Conservation (phyloP, 805 yeast genomes). For the Metschnikowia matae region DNA sequence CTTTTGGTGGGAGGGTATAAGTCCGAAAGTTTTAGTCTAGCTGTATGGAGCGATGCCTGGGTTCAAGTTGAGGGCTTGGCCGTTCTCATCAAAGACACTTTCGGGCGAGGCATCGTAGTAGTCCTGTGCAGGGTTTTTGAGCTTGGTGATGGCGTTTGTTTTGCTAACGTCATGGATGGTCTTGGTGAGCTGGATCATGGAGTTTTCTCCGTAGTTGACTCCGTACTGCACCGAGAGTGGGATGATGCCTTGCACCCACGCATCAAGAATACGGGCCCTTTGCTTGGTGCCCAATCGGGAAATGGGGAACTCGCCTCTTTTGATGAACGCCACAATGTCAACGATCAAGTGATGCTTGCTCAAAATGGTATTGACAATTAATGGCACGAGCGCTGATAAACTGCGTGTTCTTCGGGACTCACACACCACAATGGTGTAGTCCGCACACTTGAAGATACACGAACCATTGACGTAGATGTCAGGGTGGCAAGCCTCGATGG, state of each 20-base stretch:
- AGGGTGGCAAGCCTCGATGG: constrained; percentile 45
- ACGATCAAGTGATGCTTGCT: constrained; percentile 77
- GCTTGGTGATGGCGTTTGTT: constrained; percentile 37
- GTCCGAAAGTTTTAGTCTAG: not conserved
- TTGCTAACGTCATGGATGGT: constrained; percentile 46
- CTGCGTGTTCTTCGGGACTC: constrained; percentile 52
- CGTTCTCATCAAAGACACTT: constrained; percentile 31
- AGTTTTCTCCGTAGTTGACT: constrained; percentile 64
- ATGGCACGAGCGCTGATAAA: constrained; percentile 74
- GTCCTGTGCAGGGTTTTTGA: constrained; percentile 40
- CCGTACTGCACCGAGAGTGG: constrained; percentile 42
- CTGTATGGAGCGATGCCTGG: constrained; percentile 9
- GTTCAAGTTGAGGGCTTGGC: constrained; percentile 31
- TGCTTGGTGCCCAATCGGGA: constrained; percentile 75
- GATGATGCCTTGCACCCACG: constrained; percentile 45
- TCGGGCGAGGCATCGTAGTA: constrained; percentile 31
- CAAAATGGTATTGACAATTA: constrained; percentile 73
- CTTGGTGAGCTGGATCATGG: constrained; percentile 54
- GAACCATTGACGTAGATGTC: constrained; percentile 56
- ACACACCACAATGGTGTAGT: constrained; percentile 69
- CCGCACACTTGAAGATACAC: constrained; percentile 78
- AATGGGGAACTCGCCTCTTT: constrained; percentile 56
- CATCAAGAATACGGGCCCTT: constrained; percentile 61
- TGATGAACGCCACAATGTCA: constrained; percentile 80
- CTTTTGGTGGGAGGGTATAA: not conserved